Percentiles rank a stretch among this genome's conserved stretches.
phyloP scores from a whole-genome alignment of 129 eudicot species.

The Pittosporum tobira region DNA sequence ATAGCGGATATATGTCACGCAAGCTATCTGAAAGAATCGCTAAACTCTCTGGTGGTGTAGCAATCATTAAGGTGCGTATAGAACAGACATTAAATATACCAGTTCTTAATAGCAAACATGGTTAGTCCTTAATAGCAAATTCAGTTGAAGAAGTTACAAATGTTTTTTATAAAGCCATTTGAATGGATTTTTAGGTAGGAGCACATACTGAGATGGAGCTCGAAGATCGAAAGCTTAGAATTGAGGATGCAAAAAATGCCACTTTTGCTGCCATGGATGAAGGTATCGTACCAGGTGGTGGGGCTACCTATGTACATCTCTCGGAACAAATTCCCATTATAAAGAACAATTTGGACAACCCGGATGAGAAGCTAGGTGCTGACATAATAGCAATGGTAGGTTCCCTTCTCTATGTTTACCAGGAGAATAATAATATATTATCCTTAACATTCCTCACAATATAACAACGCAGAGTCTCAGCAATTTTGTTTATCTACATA shows the following conservation, averaged over 20 bases:
- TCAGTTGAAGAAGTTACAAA: not conserved
- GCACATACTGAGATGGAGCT: constrained; percentile 86
- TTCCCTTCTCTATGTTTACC: too few relatives aligned
- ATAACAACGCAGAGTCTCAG: too few relatives aligned
- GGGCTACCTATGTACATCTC: constrained; percentile 80
- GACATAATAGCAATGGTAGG: constrained; percentile 63
- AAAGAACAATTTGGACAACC: constrained; percentile 36
- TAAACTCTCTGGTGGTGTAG: constrained; percentile 78
- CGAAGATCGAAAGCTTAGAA: constrained; percentile 78
- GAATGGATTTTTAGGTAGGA: constrained; percentile 48
- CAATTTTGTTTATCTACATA: too few relatives aligned
- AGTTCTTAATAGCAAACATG: not conserved
- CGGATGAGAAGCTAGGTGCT: constrained; percentile 78
- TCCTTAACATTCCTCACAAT: not conserved
- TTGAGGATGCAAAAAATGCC: constrained; percentile 88
- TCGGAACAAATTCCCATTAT: constrained; percentile 56
- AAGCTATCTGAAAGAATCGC: constrained; percentile 85
- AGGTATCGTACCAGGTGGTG: constrained; percentile 97
- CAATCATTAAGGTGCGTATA: constrained; percentile 57
- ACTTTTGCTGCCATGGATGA: constrained; percentile 91
- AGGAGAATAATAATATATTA: too few relatives aligned
- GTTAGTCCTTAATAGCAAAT: not conserved
- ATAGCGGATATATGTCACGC: constrained; percentile 38
- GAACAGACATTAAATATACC: not conserved
- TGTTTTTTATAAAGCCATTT: not conserved